A percentile compares a stretch with the other conserved stretches of the same genome.
Conservation (phyloP, 2,329 filamentous ascomycete genomes). For the Sclerotinia minor region DNA sequence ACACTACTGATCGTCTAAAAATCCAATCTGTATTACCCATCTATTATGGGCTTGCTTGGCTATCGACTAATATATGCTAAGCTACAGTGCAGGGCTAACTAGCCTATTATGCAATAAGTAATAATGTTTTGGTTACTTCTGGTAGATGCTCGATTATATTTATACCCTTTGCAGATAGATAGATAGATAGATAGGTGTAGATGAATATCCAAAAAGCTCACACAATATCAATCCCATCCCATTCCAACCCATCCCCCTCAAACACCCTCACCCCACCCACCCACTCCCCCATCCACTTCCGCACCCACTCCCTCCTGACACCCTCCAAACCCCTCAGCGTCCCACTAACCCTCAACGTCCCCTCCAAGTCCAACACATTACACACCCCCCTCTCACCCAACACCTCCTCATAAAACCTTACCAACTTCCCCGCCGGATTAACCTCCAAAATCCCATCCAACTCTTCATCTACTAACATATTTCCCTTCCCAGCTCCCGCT, state of each 20-base stretch:
- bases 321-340: background rate
- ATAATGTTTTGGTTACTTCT: background rate
- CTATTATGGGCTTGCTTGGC: too few relatives aligned
- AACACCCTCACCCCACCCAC: background rate
- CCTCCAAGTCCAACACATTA: background rate
- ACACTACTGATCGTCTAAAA: too few relatives aligned
- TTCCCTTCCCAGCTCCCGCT: background rate
- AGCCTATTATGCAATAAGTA: too few relatives aligned
- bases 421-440: conserved; percentile 7
- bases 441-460: background rate
- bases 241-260: too few relatives aligned
- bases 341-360: background rate
- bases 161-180: too few relatives aligned
- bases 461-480: background rate
- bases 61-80: too few relatives aligned
- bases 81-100: too few relatives aligned
- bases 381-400: background rate
- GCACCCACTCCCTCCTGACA: background rate
- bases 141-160: background rate
- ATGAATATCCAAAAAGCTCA: too few relatives aligned
- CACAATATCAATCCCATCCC: too few relatives aligned
- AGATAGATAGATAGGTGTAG: too few relatives aligned
- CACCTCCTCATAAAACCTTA: conserved; percentile 11
- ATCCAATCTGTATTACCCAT: too few relatives aligned
- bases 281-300: background rate